Percentiles rank a stretch among this genome's conserved stretches.
Evolutionary conservation across 2,329 filamentous ascomycete species (phyloP).

Genomic region (Penicillium italicum): DNA sequence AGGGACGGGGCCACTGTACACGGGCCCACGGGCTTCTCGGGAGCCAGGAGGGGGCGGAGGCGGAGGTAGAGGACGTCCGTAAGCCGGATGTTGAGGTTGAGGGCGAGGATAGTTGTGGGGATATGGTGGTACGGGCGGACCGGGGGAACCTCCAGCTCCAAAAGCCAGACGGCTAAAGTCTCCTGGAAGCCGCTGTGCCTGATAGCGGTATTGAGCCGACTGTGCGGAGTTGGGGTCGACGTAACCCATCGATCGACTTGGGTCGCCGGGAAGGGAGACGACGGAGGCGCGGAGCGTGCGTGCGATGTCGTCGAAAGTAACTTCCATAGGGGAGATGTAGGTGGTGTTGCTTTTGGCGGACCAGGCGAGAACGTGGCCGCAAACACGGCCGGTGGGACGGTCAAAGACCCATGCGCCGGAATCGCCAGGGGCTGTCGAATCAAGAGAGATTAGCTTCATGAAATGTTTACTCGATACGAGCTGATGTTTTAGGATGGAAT

Average conservation of each 20-base stretch:
- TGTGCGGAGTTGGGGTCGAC: constrained; percentile 6
- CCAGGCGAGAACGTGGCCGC: constrained; percentile 88
- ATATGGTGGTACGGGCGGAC: constrained; percentile 13
- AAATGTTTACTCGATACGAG: constrained; percentile 18
- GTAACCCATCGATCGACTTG: constrained; percentile 28
- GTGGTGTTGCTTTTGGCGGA: constrained; percentile 74
- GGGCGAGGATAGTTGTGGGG: constrained; percentile 11
- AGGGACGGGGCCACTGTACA: constrained; percentile 17
- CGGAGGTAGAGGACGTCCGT: constrained; percentile 1
- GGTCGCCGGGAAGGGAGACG: constrained; percentile 64
- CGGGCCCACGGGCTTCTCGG: constrained; percentile 13
- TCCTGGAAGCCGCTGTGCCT: constrained; percentile 16
- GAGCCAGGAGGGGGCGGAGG: constrained; percentile 19
- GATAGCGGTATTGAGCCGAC: constrained; percentile 18
- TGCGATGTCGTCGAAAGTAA: constrained; percentile 79
- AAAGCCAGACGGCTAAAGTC: constrained; percentile 21
- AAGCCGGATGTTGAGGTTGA: background rate
- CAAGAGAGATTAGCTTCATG: constrained; percentile 17
- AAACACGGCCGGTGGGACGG: constrained; percentile 71
- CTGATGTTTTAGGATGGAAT: constrained; percentile 2
- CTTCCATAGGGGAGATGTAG: constrained; percentile 94
- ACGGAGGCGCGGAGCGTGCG: constrained; percentile 67
- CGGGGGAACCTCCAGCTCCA: constrained; percentile 4
- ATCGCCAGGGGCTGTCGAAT: constrained; percentile 62
- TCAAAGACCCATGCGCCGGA: constrained; percentile 92